Evolutionary conservation across 257 asterid genomes (phyloP).

Genomic region (Anisodus acutangulus): DNA sequence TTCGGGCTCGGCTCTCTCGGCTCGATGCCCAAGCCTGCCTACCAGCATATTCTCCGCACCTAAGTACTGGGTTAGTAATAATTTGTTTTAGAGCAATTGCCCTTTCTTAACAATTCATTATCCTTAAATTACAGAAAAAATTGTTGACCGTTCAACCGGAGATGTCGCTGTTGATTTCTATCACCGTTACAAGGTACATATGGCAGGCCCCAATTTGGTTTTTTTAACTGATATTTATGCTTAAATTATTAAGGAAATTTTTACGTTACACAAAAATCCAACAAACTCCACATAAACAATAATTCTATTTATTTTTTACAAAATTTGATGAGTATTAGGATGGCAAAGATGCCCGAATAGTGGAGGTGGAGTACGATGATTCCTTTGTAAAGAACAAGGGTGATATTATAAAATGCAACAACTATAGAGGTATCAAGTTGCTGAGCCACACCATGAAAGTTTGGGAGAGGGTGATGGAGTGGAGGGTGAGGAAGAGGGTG

Average conservation of each 20-base stretch:
- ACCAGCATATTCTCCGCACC: too few relatives aligned
- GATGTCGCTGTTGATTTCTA: slow-evolving; percentile 52
- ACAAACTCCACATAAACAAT: not conserved
- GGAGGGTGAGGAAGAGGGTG: too few relatives aligned
- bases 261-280: not conserved
- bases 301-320: not conserved
- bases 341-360: too few relatives aligned
- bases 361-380: too few relatives aligned
- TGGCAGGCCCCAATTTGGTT: not conserved
- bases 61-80: too few relatives aligned
- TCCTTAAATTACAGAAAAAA: slow-evolving; percentile 35
- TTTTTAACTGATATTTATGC: not conserved
- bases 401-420: too few relatives aligned
- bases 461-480: too few relatives aligned
- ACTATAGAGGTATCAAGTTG: too few relatives aligned
- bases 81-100: not conserved
- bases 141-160: slow-evolving; percentile 44
- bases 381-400: too few relatives aligned
- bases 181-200: slow-evolving; percentile 39
- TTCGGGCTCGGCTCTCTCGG: too few relatives aligned
- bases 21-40: too few relatives aligned
- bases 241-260: not conserved
- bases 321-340: not conserved
- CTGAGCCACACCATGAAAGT: too few relatives aligned
- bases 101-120: not conserved